A percentile compares a stretch with the other conserved stretches of the same genome.
Evolutionary conservation across 169 alveolate species (phyloP).

Genomic region (Plasmodium cynomolgi): DNA sequence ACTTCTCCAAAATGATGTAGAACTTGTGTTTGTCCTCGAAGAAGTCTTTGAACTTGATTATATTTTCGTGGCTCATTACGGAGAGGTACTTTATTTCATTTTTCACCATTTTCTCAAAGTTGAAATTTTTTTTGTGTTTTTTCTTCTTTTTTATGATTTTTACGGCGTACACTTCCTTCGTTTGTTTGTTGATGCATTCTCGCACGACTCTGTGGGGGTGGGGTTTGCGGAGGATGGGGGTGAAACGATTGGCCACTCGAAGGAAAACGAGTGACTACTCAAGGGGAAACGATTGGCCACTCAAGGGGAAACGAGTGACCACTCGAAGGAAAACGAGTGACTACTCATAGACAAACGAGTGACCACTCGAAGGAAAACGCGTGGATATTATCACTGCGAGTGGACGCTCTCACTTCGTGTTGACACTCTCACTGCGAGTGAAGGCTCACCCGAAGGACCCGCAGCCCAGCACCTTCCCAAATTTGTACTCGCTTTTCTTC

Average conservation of each 20-base stretch:
- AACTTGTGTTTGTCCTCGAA: slow-evolving; percentile 79
- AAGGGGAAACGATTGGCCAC: too few species aligned
- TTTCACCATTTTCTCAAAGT: slow-evolving; percentile 58
- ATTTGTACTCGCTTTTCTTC: slow-evolving; percentile 53
- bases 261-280: not conserved
- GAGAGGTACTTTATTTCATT: slow-evolving; percentile 62
- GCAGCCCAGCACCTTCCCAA: slow-evolving; percentile 55
- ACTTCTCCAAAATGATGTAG: slow-evolving; percentile 83
- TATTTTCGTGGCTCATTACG: slow-evolving; percentile 78
- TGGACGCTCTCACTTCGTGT: too few species aligned
- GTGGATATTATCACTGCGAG: too few species aligned
- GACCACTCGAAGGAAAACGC: too few species aligned
- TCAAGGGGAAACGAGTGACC: too few species aligned
- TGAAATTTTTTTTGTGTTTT: slow-evolving; percentile 33
- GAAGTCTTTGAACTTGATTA: slow-evolving; percentile 76
- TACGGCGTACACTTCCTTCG: slow-evolving; percentile 63
- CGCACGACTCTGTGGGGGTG: slow-evolving; percentile 26
- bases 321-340: too few species aligned
- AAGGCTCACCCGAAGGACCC: slow-evolving; percentile 62
- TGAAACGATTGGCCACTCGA: not conserved
- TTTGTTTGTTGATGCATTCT: slow-evolving; percentile 48
- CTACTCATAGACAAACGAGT: too few species aligned
- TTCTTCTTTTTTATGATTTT: slow-evolving; percentile 50
- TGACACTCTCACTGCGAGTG: too few species aligned
- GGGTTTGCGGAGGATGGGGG: not conserved